Percentiles rank a stretch among this genome's conserved stretches.
phyloP scores from a whole-genome alignment of 148 eudicot species.

The Silene conica region DNA sequence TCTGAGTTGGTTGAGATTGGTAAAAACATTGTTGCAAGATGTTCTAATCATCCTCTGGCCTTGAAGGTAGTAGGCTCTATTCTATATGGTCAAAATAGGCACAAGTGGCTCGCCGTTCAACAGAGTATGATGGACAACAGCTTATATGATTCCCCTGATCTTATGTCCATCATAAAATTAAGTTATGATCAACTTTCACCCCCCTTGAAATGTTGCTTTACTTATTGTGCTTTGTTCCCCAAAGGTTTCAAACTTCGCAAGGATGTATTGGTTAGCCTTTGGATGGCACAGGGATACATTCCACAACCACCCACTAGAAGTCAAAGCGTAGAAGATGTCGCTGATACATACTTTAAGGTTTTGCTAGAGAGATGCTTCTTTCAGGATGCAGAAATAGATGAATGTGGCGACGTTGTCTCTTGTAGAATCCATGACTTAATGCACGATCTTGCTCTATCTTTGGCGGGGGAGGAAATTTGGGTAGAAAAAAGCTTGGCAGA shows the following conservation, averaged over 20 bases:
- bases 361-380: conserved; percentile 17
- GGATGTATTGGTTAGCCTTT: conserved; percentile 10
- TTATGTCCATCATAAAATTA: conserved; percentile 14
- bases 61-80: conserved; percentile 14
- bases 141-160: not conserved
- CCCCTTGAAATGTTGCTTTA: conserved; percentile 35
- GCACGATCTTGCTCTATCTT: conserved; percentile 10
- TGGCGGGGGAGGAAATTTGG: not conserved
- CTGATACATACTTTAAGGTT: conserved; percentile 2
- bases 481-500: not conserved
- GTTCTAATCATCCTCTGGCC: conserved; percentile 24
- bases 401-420: not conserved
- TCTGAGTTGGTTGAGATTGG: conserved; percentile 7
- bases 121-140: not conserved
- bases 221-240: conserved; percentile 18
- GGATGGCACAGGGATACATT: conserved; percentile 17
- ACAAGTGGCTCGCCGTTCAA: conserved; percentile 19
- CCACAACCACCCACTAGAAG: not conserved
- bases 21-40: conserved; percentile 18
- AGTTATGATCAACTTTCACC: conserved; percentile 30
- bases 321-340: conserved; percentile 3
- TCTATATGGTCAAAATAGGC: not conserved
- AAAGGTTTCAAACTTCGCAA: not conserved
- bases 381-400: not conserved
- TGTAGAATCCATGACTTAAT: conserved; percentile 16